A percentile compares a stretch with the other conserved stretches of the same genome.
phyloP scores from a whole-genome alignment of 2,329 filamentous ascomycete genomes.

The Fusarium nygamai region DNA sequence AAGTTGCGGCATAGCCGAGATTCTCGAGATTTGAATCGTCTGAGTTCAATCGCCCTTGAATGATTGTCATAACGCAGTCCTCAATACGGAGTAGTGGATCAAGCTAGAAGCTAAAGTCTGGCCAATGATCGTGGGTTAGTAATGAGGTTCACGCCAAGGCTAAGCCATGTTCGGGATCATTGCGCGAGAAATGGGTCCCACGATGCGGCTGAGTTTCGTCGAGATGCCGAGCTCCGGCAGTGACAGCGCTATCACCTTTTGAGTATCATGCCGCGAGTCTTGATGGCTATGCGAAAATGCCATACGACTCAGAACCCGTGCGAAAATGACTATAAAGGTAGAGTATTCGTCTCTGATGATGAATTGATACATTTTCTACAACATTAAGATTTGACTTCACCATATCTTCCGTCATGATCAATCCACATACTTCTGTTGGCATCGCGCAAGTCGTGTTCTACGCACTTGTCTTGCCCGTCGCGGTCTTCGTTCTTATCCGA shows the following conservation, averaged over 20 bases:
- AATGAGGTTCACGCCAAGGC: background rate
- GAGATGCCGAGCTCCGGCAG: background rate
- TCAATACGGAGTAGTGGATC: background rate
- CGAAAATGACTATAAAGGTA: background rate
- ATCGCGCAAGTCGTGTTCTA: background rate
- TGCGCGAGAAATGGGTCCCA: background rate
- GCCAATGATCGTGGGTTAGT: rapidly evolving
- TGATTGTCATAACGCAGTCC: background rate
- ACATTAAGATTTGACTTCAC: too few relatives aligned
- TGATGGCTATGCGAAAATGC: background rate
- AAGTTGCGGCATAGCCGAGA: rapidly evolving
- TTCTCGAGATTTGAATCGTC: background rate
- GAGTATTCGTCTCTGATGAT: rapidly evolving
- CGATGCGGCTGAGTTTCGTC: background rate
- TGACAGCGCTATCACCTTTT: background rate
- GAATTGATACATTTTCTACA: too few relatives aligned
- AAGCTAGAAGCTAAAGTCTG: rapidly evolving
- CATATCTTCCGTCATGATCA: background rate
- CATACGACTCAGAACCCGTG: background rate
- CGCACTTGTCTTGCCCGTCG: background rate
- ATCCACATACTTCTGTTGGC: background rate
- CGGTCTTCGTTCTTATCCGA: background rate
- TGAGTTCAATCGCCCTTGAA: background rate
- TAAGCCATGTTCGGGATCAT: background rate
- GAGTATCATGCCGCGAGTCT: background rate